Percentiles rank a stretch among this genome's conserved stretches.
Conservation (phyloP, 1,284 basidiomycete species). For the Coniferiporia weirii region DNA sequence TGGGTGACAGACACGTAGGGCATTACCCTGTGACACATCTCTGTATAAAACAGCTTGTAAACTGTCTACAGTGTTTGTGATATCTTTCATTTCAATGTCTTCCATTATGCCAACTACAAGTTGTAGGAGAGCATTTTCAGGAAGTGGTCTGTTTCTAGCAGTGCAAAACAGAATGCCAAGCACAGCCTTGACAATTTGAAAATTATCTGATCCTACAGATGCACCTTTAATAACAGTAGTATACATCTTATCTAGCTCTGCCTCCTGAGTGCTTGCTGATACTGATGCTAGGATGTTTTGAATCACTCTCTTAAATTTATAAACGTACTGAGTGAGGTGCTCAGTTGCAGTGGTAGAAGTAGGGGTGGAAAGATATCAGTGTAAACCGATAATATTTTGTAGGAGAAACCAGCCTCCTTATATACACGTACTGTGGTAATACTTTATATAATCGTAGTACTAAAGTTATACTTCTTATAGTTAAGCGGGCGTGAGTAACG, state of each 20-base stretch:
- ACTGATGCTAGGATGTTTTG: background rate
- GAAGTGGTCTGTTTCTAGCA: constrained; percentile 2
- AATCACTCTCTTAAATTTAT: too few species aligned
- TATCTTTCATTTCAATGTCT: background rate
- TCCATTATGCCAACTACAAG: background rate
- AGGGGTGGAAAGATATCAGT: too few species aligned
- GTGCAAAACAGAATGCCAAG: constrained; percentile 2
- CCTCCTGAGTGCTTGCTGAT: background rate
- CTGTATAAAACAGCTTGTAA: constrained; percentile 7
- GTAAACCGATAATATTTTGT: too few species aligned
- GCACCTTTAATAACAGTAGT: background rate
- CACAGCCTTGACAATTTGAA: background rate
- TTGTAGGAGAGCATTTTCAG: background rate
- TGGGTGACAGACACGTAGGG: constrained; percentile 14
- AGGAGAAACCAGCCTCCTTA: too few species aligned
- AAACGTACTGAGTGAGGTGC: too few species aligned
- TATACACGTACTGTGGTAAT: too few species aligned
- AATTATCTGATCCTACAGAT: background rate
- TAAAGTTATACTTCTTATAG: too few species aligned
- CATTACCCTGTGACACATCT: background rate
- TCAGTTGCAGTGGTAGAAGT: too few species aligned
- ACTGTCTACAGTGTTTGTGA: background rate
- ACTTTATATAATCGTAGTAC: too few species aligned
- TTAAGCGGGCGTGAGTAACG: too few species aligned
- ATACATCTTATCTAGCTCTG: background rate